These are phyloP conservation scores for Hypoxylon sp. DNA, from an alignment of 2,329 filamentous ascomycete genomes.

Conservation along the genomic window DNA sequence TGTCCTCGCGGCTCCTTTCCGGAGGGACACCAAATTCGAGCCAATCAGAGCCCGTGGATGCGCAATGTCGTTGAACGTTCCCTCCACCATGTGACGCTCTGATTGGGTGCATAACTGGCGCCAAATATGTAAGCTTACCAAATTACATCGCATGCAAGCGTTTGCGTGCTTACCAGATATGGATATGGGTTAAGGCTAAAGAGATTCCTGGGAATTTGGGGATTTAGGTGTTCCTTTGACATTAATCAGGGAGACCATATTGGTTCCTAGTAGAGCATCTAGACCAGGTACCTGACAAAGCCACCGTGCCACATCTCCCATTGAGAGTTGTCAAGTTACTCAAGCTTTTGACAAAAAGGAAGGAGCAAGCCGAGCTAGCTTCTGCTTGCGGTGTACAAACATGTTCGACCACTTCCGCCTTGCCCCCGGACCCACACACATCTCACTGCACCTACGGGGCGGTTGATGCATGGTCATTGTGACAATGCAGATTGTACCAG, in stretches of 20 bases:
- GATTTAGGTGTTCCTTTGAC: neutral
- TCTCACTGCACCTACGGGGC: neutral
- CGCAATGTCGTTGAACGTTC: neutral
- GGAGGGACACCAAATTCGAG: neutral
- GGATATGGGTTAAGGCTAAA: neutral
- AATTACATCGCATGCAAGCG: conserved; percentile 1
- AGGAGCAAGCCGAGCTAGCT: neutral
- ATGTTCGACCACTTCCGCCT: neutral
- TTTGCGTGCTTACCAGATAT: neutral
- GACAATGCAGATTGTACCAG: conserved; percentile 4
- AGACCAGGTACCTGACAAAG: neutral
- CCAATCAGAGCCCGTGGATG: neutral
- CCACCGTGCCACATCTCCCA: neutral
- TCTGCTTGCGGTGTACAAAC: conserved; percentile 1
- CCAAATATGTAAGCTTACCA: conserved; percentile 4
- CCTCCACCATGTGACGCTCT: neutral
- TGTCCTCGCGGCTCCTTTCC: neutral
- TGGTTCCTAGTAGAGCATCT: neutral
- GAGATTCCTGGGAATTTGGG: neutral
- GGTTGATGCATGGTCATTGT: conserved; percentile 8
- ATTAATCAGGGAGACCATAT: neutral
- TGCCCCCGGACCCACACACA: conserved; percentile 8
- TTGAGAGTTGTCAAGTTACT: neutral
- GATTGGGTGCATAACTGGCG: neutral
- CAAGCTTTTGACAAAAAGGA: neutral